Evolutionary conservation across 805 yeast genomes (phyloP), one percentile per base, ranked within the genome.

Genomic region (Saccharomyces paradoxus): DNA sequence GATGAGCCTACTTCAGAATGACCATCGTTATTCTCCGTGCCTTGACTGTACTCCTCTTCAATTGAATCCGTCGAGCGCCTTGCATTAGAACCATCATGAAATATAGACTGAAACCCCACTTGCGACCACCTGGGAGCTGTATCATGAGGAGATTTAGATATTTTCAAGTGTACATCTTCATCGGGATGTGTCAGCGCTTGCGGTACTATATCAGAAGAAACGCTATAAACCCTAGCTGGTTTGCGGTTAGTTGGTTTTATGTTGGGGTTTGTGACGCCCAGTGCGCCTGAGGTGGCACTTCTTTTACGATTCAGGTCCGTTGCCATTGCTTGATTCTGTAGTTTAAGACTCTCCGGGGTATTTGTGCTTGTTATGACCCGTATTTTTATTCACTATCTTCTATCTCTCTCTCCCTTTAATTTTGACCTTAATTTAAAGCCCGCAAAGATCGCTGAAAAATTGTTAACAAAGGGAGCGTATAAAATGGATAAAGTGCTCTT

Each of bases 121-220:
- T 55, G 55, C 4, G 61, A 54, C 62, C 62, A 59, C 28, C 50
- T 51, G 14, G 59, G 58, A 4, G 55, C 26, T 12, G 46, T 48
- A 27, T 55, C 56, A 1, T 41, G 41, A 2, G 61, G 57, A 7
- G 68, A 55, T 50, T 54, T 59, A 2, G 57, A 21, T 17, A 41
- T 48, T 24, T 51, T 54, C 8, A 48, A 31, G 7, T 49, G n/a
- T n/a, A 52, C 55, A 27, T 60, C 66, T n/a, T 59, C 63, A 31
- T 53, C 59, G 41, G 63, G 57, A 29, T 56, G 56, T 8, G 61
- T 55, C 24, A 67, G 53, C 3, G 66, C 62, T 46, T 68, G 71
- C 4, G 71, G 70, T 9, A 67, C 58, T 41, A 67, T 61, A 37
- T 62, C 68, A 9, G 71, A 66, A 12, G 71, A 63, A 17, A 67